Evolutionary conservation across 2,329 filamentous ascomycete genomes (phyloP).

Genomic region (Penicillium sp.): DNA sequence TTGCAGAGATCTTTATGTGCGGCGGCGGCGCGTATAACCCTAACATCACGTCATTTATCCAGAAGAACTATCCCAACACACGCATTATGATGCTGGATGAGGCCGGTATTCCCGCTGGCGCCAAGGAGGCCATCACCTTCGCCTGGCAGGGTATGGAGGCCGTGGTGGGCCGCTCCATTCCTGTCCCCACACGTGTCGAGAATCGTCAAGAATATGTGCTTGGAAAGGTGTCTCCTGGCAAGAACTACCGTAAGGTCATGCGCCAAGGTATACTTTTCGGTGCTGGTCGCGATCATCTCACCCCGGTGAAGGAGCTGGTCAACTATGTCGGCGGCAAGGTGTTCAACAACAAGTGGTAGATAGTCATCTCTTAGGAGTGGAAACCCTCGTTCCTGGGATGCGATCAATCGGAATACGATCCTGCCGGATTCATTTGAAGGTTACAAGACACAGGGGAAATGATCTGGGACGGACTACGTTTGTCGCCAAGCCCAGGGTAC

Average conservation of each 20-base stretch:
- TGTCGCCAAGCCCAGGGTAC: not conserved
- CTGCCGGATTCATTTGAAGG: not conserved
- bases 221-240: slow-evolving; percentile 57
- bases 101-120: slow-evolving; percentile 50
- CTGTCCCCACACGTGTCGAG: slow-evolving; percentile 57
- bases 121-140: slow-evolving; percentile 50
- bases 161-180: slow-evolving; percentile 57
- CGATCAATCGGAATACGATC: not conserved
- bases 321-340: slow-evolving; percentile 53
- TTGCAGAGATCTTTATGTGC: slow-evolving; percentile 63
- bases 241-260: slow-evolving; percentile 58
- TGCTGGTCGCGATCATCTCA: slow-evolving; percentile 43
- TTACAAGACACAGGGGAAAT: not conserved
- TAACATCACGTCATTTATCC: slow-evolving; percentile 58
- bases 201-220: slow-evolving; percentile 54
- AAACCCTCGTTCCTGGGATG: too few relatives aligned
- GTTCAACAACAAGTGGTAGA: slow-evolving; percentile 51
- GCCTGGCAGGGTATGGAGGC: slow-evolving; percentile 64
- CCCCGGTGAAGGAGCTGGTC: slow-evolving; percentile 53
- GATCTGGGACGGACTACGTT: not conserved
- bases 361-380: too few relatives aligned
- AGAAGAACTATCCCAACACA: slow-evolving; percentile 50
- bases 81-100: slow-evolving; percentile 59
- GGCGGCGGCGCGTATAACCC: slow-evolving; percentile 61
- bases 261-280: slow-evolving; percentile 56